Evolutionary conservation across 805 yeast species (phyloP), one percentile per base, ranked within the genome.

Genomic region (Kluyveromyces aestuarii): DNA sequence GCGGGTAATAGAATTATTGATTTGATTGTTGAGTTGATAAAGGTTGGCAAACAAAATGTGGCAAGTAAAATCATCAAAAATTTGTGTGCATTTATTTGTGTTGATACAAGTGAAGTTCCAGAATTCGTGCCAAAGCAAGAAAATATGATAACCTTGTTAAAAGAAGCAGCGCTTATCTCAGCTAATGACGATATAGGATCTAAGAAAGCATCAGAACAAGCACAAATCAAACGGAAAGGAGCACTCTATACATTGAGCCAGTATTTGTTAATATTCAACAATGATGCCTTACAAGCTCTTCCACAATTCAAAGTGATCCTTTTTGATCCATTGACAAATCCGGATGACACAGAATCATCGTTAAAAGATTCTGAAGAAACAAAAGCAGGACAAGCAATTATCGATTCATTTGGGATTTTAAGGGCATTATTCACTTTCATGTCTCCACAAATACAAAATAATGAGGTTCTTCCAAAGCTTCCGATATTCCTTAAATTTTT

Each of bases 71-170:
- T 95, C 54, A 79, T 87, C 41, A 91, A 87, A 63, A 93, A 93
- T 60, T 69, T 95, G 48, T 87, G 96, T 68, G 96, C 91, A 0
- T 91, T 91, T 62, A 62, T 93, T 46, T 93, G 99, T 69, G 96
- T 90, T 33, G 99, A 91, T 62, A 88, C 96, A 0, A 79, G 93
- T 2, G 97, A 90, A 61, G 96, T 91, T 33, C 99, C 99, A 2
- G 97, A 88, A 59, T 93, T 87, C 60, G 72, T 73, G 14, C 82
- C 84, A 41, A 85, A 86, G 56, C 75, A 77, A 37, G 72, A 66
- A 16, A 79, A 77, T 41, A 69, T 70, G 13, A 83, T 91, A 11
- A 87, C 96, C 1, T 72, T 89, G 55, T 72, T 79, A 48, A 87
- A 87, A 57, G 96, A 88, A 55, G 95, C 87, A 54, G 79, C 82